Base-by-base conservation (phyloP, 1,284 basidiomycete genomes). In the Takashimella koratensis region DNA sequence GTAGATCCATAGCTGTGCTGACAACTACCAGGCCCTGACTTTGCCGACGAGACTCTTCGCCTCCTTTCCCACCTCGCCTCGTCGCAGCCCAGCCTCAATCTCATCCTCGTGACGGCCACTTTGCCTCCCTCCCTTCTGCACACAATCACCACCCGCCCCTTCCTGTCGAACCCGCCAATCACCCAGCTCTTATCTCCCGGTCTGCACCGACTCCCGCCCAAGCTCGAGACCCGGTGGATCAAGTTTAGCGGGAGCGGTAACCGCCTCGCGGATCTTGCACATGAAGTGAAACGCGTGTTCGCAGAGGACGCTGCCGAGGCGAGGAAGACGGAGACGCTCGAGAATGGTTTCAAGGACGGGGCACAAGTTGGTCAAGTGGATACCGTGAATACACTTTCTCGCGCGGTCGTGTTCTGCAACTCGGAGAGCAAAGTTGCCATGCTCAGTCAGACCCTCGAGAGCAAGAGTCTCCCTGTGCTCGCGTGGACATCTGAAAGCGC, bases 31-130 rank as follows among this genome's bases (percentile, higher is more conserved):
- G 89, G 90, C 66, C 80, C 84, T 1, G 88, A 91, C 67, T 93
- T 93, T 69, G 79, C 84, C 57, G 81, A 84, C 49, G 82, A 84
- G 25, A 91, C 88, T 0, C 75, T 82, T 2, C 73, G 79, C 40
- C 77, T 92, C 2, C 76, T 93, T 3, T 79, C 84, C 4, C 56
- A 52, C 11, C 45, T 65, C 19, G 54, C 79, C 56, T 66, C 80
- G 48, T 85, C 87, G 66, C 70, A 21, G 16, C 45, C 42, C 43
- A 41, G 53, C 16, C n/a, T 59, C 46, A 63, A 67, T 54, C 75
- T 93, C 47, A 67, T 93, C 51, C 80, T 94, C 40, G 85, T 86
- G n/a, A 88, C 87, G 25, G 91, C 91, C 2, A 94, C 91, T 1
- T 86, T 95, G 57, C 90, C 91, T 1, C 80, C 83, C 27, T 82